These are phyloP conservation scores for Puccinia hordei DNA, from an alignment of 1,284 basidiomycete species.

Conservation along the genomic window DNA sequence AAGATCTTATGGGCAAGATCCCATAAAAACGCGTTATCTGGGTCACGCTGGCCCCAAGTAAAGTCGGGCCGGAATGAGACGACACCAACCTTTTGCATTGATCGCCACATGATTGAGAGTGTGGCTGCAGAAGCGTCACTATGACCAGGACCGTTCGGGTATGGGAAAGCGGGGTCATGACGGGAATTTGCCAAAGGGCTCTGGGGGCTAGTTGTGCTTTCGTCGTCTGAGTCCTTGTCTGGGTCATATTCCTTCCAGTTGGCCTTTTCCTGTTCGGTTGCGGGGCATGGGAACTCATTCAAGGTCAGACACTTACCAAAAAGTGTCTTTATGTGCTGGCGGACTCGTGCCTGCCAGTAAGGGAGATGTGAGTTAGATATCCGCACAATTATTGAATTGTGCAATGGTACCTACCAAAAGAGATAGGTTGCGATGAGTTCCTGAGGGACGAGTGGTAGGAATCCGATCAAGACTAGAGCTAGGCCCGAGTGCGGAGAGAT, in stretches of 20 bases:
- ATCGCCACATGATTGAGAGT: conserved; percentile 39
- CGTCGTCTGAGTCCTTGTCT: not conserved
- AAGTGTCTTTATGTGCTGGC: conserved; percentile 25
- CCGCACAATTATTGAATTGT: not conserved
- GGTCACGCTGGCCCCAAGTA: not conserved
- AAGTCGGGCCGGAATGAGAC: conserved; percentile 43
- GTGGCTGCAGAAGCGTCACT: conserved; percentile 7
- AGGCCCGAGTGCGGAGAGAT: not conserved
- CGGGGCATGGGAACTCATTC: conserved; percentile 28
- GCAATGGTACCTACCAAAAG: conserved; percentile 20
- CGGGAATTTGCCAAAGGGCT: not conserved
- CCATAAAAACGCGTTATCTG: conserved; percentile 26
- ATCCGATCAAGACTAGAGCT: not conserved
- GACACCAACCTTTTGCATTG: conserved; percentile 32
- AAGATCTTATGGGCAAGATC: conserved; percentile 22
- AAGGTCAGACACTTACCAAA: conserved; percentile 17
- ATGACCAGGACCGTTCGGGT: conserved; percentile 38
- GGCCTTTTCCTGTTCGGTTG: conserved; percentile 18
- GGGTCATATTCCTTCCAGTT: conserved; percentile 16
- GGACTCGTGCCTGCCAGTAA: conserved; percentile 19
- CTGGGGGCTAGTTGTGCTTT: not conserved
- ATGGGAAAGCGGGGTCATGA: conserved; percentile 32
- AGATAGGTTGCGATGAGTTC: not conserved
- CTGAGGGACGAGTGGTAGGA: not conserved
- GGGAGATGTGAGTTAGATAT: not conserved